Evolutionary conservation across 768 basidiomycete species (phyloP), one percentile per base, ranked within the genome.

Genomic region (Trametes cubensis): DNA sequence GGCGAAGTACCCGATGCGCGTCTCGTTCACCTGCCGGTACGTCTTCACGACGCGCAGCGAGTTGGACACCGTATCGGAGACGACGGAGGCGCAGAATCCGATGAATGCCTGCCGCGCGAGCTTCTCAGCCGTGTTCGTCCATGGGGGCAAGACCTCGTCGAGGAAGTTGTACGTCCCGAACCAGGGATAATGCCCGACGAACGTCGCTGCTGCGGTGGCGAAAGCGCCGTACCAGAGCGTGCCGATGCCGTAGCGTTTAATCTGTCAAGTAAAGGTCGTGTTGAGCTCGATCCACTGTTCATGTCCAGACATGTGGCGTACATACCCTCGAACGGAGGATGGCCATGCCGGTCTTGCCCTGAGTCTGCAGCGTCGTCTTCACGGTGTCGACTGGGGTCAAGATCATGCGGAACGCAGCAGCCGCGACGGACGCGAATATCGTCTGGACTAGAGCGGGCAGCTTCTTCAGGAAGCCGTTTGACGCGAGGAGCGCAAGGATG

Each of bases 351-450:
- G 77, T 73, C 64, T 80, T 83, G 14, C 95, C 95, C 69, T 95
- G 88, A 0, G 96, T 91, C 75, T 98, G 96, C 76, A 98, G 78
- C 1, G 94, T 98, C 4, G 96, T 98, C 82, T 98, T 97, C 65
- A 97, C 69, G 0, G 95, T 95, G 74, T 98, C 95, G 53, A 98
- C 83, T 0, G 96, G 96, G 0, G 92, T 96, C 39, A 98, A 76
- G n/a, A 89, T 77, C 86, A 97, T 97, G 54, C 95, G 79, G 75
- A 96, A 97, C 13, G 79, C 78, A 0, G 95, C 95, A 0, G 93
- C 93, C 0, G 89, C 85, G 44, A 91, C 58, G 2, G 85, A 87
- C 0, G 90, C 92, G 66, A 93, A 92, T 18, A 87, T 72, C 0
- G 94, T 93, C 78, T 97, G 89, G 70, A 91, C 70, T 25, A 82